Evolutionary conservation across 331 rosid species (phyloP).

Genomic region (Erythrophleum ivorense): DNA sequence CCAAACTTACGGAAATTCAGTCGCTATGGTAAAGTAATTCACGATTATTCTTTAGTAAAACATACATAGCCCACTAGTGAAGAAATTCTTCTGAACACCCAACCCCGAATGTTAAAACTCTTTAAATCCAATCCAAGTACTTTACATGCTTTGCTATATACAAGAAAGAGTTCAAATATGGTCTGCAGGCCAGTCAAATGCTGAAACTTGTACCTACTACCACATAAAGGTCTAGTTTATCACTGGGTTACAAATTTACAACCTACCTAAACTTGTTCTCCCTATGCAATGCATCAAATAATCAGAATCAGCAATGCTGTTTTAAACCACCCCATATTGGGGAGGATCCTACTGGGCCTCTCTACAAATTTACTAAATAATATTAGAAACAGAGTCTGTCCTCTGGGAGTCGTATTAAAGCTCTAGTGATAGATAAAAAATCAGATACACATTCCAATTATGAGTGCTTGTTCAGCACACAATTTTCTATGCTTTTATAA

Average conservation of each 20-base stretch:
- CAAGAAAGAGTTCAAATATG: neutral
- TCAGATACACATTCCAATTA: slow-evolving; percentile 9
- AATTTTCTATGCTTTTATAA: slow-evolving; percentile 6
- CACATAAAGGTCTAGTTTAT: neutral
- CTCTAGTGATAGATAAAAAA: slow-evolving; percentile 22
- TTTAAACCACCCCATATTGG: slow-evolving; percentile 10
- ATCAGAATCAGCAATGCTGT: slow-evolving; percentile 4
- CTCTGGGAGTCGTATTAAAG: neutral
- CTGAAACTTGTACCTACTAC: neutral
- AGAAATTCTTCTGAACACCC: neutral
- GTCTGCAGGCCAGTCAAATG: neutral
- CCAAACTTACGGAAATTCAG: neutral
- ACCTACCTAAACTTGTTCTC: slow-evolving; percentile 22
- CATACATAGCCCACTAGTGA: neutral
- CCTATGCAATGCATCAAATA: neutral
- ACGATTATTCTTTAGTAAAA: neutral
- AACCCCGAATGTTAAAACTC: neutral
- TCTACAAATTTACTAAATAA: neutral
- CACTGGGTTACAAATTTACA: slow-evolving; percentile 16
- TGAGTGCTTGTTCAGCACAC: slow-evolving; percentile 23
- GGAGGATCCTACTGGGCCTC: slow-evolving; percentile 1
- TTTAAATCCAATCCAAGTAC: neutral
- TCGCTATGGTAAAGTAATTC: neutral
- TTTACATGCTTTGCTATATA: neutral
- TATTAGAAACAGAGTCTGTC: slow-evolving; percentile 13